Percentiles rank a stretch among this genome's conserved stretches.
Conservation (phyloP, 2,329 filamentous ascomycete genomes). For the Colletotrichum zoysiae region DNA sequence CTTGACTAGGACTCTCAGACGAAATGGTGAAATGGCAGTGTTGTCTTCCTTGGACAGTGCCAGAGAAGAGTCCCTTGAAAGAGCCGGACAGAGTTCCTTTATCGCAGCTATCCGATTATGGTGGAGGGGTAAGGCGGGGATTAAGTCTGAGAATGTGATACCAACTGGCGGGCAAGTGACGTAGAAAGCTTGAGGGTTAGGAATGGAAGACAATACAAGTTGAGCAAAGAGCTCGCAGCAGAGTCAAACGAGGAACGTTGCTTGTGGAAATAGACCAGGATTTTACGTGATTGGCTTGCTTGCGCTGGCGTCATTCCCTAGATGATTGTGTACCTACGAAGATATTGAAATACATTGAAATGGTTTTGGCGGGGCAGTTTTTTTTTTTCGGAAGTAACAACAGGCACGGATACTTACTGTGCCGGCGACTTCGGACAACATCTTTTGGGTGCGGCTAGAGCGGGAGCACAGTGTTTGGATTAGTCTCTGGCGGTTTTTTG, state of each 20-base stretch:
- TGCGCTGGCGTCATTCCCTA: conserved; percentile 39
- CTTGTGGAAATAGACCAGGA: conserved; percentile 12
- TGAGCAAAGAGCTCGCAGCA: background rate
- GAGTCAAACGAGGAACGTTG: conserved; percentile 6
- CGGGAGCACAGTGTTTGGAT: conserved; percentile 22
- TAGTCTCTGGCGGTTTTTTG: conserved; percentile 24
- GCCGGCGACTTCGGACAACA: conserved; percentile 31
- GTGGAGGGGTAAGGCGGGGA: conserved; percentile 34
- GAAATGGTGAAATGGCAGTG: background rate
- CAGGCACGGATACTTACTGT: conserved; percentile 19
- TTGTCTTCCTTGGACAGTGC: background rate
- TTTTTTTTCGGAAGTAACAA: conserved; percentile 17
- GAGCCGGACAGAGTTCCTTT: background rate
- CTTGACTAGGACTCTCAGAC: background rate
- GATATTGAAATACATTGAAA: conserved; percentile 38
- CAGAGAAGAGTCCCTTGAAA: conserved; percentile 1
- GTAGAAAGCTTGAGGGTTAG: conserved; percentile 8
- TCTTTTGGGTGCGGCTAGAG: conserved; percentile 9
- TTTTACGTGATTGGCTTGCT: conserved; percentile 33
- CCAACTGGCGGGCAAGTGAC: conserved; percentile 16
- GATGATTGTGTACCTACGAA: conserved; percentile 31
- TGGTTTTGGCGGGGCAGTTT: conserved; percentile 31
- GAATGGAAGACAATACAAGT: conserved; percentile 12
- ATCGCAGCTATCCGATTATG: conserved; percentile 19
- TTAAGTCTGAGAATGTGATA: conserved; percentile 20